phyloP scores from a whole-genome alignment of 2,329 filamentous ascomycete species.

The Cladophialophora psammophila region DNA sequence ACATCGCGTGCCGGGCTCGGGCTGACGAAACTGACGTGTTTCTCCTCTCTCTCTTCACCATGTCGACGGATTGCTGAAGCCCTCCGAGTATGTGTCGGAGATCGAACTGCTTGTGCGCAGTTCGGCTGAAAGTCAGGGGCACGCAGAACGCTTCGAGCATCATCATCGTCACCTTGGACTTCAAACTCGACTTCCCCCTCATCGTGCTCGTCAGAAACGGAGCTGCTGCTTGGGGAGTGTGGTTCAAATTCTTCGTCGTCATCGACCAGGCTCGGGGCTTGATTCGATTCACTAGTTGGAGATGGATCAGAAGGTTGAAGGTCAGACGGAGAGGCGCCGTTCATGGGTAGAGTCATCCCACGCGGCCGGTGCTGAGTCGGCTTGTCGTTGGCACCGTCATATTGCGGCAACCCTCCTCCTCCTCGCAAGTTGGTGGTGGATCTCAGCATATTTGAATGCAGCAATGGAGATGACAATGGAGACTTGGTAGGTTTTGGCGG shows the following conservation, averaged over 20 bases:
- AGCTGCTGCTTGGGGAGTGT: conserved; percentile 67
- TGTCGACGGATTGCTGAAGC: conserved; percentile 42
- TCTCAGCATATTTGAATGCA: conserved; percentile 42
- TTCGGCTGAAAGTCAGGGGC: conserved; percentile 45
- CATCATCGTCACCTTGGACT: conserved; percentile 55
- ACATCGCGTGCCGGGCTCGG: conserved; percentile 43
- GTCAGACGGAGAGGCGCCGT: conserved; percentile 10
- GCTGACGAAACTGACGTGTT: conserved; percentile 49
- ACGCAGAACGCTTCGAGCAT: conserved; percentile 43
- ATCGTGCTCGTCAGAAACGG: conserved; percentile 55
- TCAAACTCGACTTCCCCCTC: conserved; percentile 63
- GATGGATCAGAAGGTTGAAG: conserved; percentile 39
- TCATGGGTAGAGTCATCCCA: conserved; percentile 31
- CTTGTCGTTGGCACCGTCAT: conserved; percentile 19
- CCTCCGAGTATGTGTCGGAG: conserved; percentile 46
- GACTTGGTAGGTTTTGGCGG: conserved; percentile 66
- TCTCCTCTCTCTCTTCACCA: conserved; percentile 46
- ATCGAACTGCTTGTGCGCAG: conserved; percentile 46
- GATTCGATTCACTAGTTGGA: conserved; percentile 69
- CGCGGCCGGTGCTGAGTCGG: conserved; percentile 26
- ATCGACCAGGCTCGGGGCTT: conserved; percentile 79
- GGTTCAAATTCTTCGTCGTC: conserved; percentile 80
- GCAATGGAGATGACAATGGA: conserved; percentile 58
- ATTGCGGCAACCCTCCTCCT: conserved; percentile 19
- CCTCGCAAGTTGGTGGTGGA: conserved; percentile 14